Evolutionary conservation across 345 rosid genomes (phyloP).

Genomic region (Citrus inodora): DNA sequence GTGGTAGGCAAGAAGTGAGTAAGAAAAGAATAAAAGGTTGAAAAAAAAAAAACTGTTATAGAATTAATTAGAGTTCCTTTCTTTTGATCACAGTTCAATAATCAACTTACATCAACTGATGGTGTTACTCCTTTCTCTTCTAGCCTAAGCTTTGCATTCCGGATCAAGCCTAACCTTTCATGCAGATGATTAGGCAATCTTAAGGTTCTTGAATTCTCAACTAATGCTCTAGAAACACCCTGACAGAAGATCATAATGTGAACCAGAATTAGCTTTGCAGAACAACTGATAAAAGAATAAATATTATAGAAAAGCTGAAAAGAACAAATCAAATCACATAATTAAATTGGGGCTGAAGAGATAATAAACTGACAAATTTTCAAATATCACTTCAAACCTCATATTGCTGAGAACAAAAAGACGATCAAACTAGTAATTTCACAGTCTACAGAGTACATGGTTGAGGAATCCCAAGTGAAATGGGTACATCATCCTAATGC

Average conservation of each 20-base stretch:
- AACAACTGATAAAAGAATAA: background rate
- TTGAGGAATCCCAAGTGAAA: background rate
- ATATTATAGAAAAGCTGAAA: background rate
- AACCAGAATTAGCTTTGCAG: slow-evolving; percentile 12
- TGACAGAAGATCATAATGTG: slow-evolving; percentile 25
- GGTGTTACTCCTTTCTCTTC: slow-evolving; percentile 85
- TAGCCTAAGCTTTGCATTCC: slow-evolving; percentile 83
- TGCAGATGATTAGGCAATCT: slow-evolving; percentile 86
- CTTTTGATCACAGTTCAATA: background rate
- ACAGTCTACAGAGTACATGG: background rate
- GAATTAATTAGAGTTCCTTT: background rate
- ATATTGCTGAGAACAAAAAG: background rate
- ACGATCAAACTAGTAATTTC: background rate
- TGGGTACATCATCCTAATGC: background rate
- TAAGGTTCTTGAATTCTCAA: slow-evolving; percentile 79
- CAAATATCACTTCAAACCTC: background rate
- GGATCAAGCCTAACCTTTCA: slow-evolving; percentile 78
- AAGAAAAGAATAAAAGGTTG: background rate
- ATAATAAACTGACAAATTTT: background rate
- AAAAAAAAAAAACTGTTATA: background rate
- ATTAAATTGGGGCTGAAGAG: background rate
- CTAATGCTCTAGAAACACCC: slow-evolving; percentile 92
- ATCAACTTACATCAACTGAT: slow-evolving; percentile 72
- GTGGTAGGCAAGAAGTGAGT: background rate
- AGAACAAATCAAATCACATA: background rate